Evolutionary conservation across 805 yeast genomes (phyloP).

Genomic region (Tetrapisispora iriomotensis): DNA sequence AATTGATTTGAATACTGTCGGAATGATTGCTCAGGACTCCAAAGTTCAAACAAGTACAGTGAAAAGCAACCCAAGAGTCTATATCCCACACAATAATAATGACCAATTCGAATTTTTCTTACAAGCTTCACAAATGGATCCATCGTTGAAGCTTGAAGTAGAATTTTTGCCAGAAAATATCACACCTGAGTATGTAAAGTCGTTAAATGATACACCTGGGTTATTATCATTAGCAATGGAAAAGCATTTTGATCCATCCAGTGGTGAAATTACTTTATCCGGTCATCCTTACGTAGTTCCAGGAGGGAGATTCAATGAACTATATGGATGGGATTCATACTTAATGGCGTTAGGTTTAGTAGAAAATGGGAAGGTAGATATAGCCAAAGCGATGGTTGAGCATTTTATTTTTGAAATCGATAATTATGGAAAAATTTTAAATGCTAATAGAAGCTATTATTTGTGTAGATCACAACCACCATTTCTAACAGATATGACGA

Average conservation of each 20-base stretch:
- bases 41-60: conserved; percentile 56
- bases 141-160: conserved; percentile 55
- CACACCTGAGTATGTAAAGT: conserved; percentile 66
- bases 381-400: conserved; percentile 84
- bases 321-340: conserved; percentile 97
- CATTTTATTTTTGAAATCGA: conserved; percentile 84
- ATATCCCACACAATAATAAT: conserved; percentile 56
- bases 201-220: conserved; percentile 78
- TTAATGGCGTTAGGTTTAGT: conserved; percentile 81
- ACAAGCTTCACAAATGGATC: conserved; percentile 43
- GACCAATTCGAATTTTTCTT: conserved; percentile 67
- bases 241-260: conserved; percentile 39
- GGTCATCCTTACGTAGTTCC: conserved; percentile 90
- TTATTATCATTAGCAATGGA: conserved; percentile 70
- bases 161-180: conserved; percentile 66
- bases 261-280: conserved; percentile 40
- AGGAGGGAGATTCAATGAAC: conserved; percentile 93
- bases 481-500: conserved; percentile 85
- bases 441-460: conserved; percentile 89
- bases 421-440: conserved; percentile 84
- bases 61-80: conserved; percentile 56
- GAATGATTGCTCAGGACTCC: conserved; percentile 66
- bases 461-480: conserved; percentile 94
- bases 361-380: conserved; percentile 50
- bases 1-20: conserved; percentile 51